These are phyloP conservation scores for Thelephora terrestris DNA, from an alignment of 1,284 basidiomycete species.

Conservation along the genomic window DNA sequence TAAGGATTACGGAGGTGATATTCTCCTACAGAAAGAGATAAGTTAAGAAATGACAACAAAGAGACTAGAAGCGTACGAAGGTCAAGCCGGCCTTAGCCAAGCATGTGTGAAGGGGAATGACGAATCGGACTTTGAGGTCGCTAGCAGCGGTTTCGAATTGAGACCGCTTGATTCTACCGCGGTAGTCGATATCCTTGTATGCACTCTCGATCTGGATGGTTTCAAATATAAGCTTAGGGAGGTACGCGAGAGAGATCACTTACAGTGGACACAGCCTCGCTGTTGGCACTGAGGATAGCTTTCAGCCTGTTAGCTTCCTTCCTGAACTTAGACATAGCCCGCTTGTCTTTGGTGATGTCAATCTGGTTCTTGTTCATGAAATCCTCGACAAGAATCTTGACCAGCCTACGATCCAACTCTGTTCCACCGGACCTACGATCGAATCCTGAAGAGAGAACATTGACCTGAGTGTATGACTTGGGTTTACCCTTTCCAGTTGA, in stretches of 20 bases:
- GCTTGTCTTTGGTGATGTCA: conserved; percentile 62
- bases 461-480: conserved; percentile 52
- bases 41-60: neutral
- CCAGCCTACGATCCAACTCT: conserved; percentile 74
- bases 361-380: conserved; percentile 65
- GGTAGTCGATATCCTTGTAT: conserved; percentile 87
- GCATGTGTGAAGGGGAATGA: conserved; percentile 72
- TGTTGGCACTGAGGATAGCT: conserved; percentile 89
- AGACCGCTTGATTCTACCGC: conserved; percentile 64
- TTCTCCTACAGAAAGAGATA: conserved; percentile 36
- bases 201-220: conserved; percentile 69
- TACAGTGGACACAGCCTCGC: conserved; percentile 65
- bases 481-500: conserved; percentile 36
- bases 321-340: conserved; percentile 88
- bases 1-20: conserved; percentile 83
- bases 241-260: conserved; percentile 17
- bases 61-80: conserved; percentile 33
- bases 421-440: conserved; percentile 74
- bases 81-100: conserved; percentile 60
- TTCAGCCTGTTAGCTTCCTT: conserved; percentile 92
- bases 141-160: conserved; percentile 68
- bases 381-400: conserved; percentile 70
- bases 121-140: conserved; percentile 55
- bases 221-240: conserved; percentile 5
- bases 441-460: conserved; percentile 73